Percentiles rank a stretch among this genome's conserved stretches.
Conservation (phyloP, 345 rosid genomes). For the Kernera saxatilis region DNA sequence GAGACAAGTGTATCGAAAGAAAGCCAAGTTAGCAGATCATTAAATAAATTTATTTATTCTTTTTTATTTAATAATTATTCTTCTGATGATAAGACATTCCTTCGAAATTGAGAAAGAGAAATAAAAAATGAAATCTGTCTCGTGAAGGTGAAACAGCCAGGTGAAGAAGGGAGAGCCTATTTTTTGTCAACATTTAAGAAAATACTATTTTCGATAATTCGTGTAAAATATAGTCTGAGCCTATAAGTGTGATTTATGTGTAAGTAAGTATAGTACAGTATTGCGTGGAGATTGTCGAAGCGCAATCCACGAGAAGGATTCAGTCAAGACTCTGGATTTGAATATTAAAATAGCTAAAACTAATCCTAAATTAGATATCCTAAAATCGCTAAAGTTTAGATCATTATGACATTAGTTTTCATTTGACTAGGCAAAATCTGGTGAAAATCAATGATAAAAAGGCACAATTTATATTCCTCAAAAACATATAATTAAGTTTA, state of each 20-base stretch:
- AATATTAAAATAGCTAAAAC: constrained; percentile 17
- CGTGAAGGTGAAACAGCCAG: constrained; percentile 8
- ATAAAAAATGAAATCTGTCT: background rate
- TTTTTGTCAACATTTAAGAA: background rate
- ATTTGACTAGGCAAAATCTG: constrained; percentile 27
- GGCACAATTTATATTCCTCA: background rate
- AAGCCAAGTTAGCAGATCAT: constrained; percentile 19
- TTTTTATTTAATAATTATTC: background rate
- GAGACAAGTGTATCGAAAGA: constrained; percentile 14
- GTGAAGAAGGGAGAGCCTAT: background rate
- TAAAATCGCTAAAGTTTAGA: constrained; percentile 14
- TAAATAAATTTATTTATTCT: background rate
- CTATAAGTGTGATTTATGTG: background rate
- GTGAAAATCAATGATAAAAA: background rate
- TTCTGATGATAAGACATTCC: constrained; percentile 13
- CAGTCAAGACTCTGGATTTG: constrained; percentile 21
- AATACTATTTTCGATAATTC: background rate
- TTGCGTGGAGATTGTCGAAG: constrained; percentile 16
- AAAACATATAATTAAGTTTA: background rate
- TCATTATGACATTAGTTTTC: constrained; percentile 27
- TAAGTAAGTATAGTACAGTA: background rate
- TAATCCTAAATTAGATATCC: constrained; percentile 21
- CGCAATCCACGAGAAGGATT: constrained; percentile 27
- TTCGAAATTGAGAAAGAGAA: background rate
- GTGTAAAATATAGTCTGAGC: constrained; percentile 1